These are phyloP conservation scores for Neurospora sp. DNA, from an alignment of 495 filamentous ascomycete genomes.

Conservation along the genomic window DNA sequence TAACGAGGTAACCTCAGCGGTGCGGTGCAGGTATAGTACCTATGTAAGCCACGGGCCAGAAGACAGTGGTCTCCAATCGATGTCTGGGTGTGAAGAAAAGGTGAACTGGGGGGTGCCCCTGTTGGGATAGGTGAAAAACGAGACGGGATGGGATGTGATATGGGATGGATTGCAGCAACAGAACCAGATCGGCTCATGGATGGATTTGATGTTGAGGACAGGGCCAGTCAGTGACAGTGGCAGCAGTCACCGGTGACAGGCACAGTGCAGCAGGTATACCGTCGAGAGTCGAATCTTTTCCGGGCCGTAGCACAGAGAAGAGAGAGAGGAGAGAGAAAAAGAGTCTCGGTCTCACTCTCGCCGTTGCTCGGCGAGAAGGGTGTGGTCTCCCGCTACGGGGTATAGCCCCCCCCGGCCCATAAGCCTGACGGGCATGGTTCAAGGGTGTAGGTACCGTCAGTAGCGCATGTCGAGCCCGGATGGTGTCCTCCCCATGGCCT, in stretches of 20 bases:
- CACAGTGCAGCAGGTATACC: not conserved
- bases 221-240: not conserved
- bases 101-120: not conserved
- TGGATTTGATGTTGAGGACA: not conserved
- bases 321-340: not conserved
- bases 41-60: not conserved
- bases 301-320: not conserved
- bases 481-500: not conserved
- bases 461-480: not conserved
- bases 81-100: not conserved
- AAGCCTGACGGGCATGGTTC: not conserved
- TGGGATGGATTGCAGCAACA: not conserved
- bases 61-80: not conserved
- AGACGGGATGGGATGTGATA: not conserved
- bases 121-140: not conserved
- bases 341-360: not conserved
- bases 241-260: not conserved
- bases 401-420: not conserved
- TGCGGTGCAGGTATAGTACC: not conserved
- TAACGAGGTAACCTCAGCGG: not conserved
- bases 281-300: not conserved
- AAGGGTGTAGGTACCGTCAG: not conserved
- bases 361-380: not conserved
- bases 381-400: not conserved
- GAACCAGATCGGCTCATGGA: not conserved